Evolutionary conservation across 768 basidiomycete species (phyloP).

Genomic region (Rhizopogon vesiculosus): DNA sequence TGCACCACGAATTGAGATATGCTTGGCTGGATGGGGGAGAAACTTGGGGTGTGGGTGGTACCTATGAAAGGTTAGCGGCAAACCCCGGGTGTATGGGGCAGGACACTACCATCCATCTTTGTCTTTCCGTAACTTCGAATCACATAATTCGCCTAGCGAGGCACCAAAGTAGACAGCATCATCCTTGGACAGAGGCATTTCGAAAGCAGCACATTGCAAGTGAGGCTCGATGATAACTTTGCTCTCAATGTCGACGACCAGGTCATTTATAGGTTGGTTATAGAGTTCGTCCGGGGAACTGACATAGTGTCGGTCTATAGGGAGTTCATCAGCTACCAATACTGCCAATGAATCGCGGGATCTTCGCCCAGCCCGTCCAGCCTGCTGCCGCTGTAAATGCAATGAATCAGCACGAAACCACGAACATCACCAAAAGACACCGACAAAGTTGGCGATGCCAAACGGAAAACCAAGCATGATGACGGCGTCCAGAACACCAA

Average conservation of each 20-base stretch:
- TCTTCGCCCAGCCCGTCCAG: slow-evolving; percentile 81
- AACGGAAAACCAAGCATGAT: slow-evolving; percentile 86
- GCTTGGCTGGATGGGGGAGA: slow-evolving; percentile 69
- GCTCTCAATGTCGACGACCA: slow-evolving; percentile 70
- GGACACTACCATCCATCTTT: slow-evolving; percentile 72
- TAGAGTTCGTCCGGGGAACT: slow-evolving; percentile 68
- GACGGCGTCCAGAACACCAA: slow-evolving; percentile 83
- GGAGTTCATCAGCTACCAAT: slow-evolving; percentile 61
- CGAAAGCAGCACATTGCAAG: slow-evolving; percentile 82
- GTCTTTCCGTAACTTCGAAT: slow-evolving; percentile 56
- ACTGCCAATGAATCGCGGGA: slow-evolving; percentile 75
- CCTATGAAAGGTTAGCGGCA: slow-evolving; percentile 35
- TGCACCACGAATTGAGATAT: slow-evolving; percentile 70
- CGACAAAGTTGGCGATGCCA: slow-evolving; percentile 75
- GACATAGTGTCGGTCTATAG: slow-evolving; percentile 74
- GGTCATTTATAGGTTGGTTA: slow-evolving; percentile 52
- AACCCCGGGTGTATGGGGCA: not conserved
- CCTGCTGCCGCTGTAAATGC: slow-evolving; percentile 70
- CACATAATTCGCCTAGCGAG: slow-evolving; percentile 52
- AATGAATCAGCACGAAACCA: not conserved
- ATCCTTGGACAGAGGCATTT: slow-evolving; percentile 70
- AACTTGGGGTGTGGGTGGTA: slow-evolving; percentile 80
- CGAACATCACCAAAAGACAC: slow-evolving; percentile 14
- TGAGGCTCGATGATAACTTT: slow-evolving; percentile 77
- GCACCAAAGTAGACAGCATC: slow-evolving; percentile 76